Percentiles rank a stretch among this genome's conserved stretches.
phyloP scores from a whole-genome alignment of 305 asterid species.

The Fraxinus dipetala region DNA sequence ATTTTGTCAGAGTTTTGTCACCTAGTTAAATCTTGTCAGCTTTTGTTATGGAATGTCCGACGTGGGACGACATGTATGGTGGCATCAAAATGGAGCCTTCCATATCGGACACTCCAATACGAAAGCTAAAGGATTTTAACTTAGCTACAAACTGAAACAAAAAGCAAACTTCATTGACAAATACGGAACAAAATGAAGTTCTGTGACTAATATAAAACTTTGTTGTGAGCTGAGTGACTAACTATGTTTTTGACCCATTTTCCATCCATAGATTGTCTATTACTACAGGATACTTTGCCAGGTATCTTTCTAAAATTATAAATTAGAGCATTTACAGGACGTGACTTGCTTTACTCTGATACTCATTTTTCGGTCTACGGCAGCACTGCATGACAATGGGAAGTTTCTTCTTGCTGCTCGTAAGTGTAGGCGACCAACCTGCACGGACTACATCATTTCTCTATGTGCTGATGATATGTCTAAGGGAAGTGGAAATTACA shows the following conservation, averaged over 20 bases:
- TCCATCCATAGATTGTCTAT: neutral
- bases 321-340: neutral
- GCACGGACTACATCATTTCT: slow-evolving; percentile 77
- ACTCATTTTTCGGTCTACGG: slow-evolving; percentile 22
- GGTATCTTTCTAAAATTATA: neutral
- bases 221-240: neutral
- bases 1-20: neutral
- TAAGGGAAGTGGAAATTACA: slow-evolving; percentile 55
- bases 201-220: neutral
- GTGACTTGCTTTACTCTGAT: slow-evolving; percentile 7
- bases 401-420: slow-evolving; percentile 94
- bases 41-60: neutral
- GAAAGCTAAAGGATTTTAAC: neutral
- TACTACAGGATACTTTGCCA: neutral
- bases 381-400: slow-evolving; percentile 90
- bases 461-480: slow-evolving; percentile 59
- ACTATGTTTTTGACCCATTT: neutral
- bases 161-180: neutral
- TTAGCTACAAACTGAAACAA: neutral
- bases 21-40: neutral
- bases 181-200: neutral
- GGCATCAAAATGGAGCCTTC: neutral
- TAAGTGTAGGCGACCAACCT: slow-evolving; percentile 70
- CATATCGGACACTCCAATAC: neutral
- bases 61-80: neutral